These are phyloP conservation scores for Metschnikowia similis DNA, from an alignment of 805 yeast species.

Conservation along the genomic window DNA sequence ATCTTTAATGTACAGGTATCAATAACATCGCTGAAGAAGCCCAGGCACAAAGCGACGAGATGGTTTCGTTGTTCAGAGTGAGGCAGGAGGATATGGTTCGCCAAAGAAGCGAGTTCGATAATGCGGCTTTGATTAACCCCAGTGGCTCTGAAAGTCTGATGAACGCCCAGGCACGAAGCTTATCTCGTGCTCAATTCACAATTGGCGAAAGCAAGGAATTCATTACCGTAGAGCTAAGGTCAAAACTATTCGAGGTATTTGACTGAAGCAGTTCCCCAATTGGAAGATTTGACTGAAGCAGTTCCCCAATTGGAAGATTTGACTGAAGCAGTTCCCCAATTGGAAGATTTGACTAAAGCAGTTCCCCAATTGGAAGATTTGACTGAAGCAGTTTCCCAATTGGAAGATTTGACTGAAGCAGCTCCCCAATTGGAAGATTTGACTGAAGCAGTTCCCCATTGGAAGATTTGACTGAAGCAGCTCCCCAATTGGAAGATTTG, in stretches of 20 bases:
- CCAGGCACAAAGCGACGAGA: conserved; percentile 39
- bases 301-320: no score
- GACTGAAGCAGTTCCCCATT: no score
- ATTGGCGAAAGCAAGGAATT: conserved; percentile 22
- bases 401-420: no score
- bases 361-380: no score
- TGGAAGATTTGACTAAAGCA: no score
- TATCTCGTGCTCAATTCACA: conserved; percentile 16
- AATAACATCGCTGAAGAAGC: conserved; percentile 15
- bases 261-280: conserved; percentile 64
- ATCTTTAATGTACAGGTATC: no score
- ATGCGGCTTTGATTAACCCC: neutral
- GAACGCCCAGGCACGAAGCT: neutral
- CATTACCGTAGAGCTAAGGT: conserved; percentile 50
- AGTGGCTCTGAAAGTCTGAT: conserved; percentile 1
- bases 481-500: no score
- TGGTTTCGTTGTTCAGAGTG: conserved; percentile 57
- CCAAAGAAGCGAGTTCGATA: conserved; percentile 23
- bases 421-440: no score
- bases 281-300: no score
- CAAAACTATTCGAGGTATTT: conserved; percentile 49
- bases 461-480: no score
- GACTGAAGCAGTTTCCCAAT: no score
- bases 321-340: no score
- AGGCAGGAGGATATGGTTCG: conserved; percentile 65